Percentiles rank a stretch among this genome's conserved stretches.
Evolutionary conservation across 441 rosid genomes (phyloP).

Genomic region (Arabidopsis hybrid): DNA sequence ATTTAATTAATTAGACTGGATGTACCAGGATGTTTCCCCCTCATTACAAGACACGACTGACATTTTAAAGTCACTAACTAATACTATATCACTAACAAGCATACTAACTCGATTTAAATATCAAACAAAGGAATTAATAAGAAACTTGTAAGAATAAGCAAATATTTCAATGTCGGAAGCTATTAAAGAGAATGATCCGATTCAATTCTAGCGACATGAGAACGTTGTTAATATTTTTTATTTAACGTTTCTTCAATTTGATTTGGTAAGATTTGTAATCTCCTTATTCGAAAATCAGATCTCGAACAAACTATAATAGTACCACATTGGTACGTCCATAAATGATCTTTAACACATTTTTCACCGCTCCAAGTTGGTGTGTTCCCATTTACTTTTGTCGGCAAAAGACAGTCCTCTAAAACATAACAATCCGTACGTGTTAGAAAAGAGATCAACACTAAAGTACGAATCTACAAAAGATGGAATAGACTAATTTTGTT

Average conservation of each 20-base stretch:
- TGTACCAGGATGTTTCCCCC: conserved; percentile 30
- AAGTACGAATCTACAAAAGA: conserved; percentile 16
- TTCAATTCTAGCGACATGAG: conserved; percentile 36
- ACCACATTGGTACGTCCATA: conserved; percentile 6
- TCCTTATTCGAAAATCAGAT: not conserved
- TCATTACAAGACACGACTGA: conserved; percentile 30
- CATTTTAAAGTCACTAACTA: conserved; percentile 12
- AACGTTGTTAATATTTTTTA: conserved; percentile 29
- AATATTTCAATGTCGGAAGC: conserved; percentile 25
- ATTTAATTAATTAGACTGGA: not conserved
- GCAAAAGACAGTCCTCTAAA: not conserved
- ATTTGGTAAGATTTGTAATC: not conserved
- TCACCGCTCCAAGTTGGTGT: conserved; percentile 8
- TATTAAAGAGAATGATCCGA: conserved; percentile 22
- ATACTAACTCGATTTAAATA: conserved; percentile 5
- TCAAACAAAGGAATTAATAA: conserved; percentile 16
- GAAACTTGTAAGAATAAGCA: not conserved
- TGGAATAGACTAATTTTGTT: not conserved
- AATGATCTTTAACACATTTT: not conserved
- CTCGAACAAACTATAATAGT: not conserved
- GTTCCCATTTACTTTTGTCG: conserved; percentile 21
- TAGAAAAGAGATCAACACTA: conserved; percentile 6
- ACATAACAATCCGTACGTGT: not conserved
- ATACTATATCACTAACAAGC: conserved; percentile 2
- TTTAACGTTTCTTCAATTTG: not conserved